These are phyloP conservation scores for Singerocomus rubriflavus DNA, from an alignment of 1,284 basidiomycete genomes.

Conservation along the genomic window DNA sequence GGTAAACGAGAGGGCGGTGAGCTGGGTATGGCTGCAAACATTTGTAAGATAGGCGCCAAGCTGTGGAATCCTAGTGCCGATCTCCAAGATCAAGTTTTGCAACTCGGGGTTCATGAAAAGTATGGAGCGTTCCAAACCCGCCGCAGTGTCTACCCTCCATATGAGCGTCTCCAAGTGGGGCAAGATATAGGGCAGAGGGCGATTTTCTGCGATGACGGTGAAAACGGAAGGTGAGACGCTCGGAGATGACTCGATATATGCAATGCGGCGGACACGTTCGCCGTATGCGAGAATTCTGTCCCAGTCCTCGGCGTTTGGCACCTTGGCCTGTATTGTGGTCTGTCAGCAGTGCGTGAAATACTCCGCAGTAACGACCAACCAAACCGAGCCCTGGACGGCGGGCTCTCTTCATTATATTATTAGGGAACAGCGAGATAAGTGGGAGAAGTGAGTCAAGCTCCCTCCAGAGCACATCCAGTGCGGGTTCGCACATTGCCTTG, in stretches of 20 bases:
- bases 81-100: slow-evolving; percentile 57
- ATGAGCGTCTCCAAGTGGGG: slow-evolving; percentile 64
- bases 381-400: slow-evolving; percentile 70
- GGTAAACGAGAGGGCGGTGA: slow-evolving; percentile 64
- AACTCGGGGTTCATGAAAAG: slow-evolving; percentile 64
- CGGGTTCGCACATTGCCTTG: slow-evolving; percentile 65
- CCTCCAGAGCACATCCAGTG: slow-evolving; percentile 68
- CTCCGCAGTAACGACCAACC: slow-evolving; percentile 44
- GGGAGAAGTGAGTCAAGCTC: slow-evolving; percentile 74
- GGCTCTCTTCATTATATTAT: slow-evolving; percentile 59
- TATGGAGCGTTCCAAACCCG: slow-evolving; percentile 58
- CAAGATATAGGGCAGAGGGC: slow-evolving; percentile 60
- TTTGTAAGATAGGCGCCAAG: slow-evolving; percentile 60
- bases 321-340: slow-evolving; percentile 44
- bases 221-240: slow-evolving; percentile 63
- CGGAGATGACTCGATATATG: slow-evolving; percentile 65
- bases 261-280: slow-evolving; percentile 59
- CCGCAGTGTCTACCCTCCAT: slow-evolving; percentile 66
- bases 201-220: slow-evolving; percentile 57
- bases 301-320: slow-evolving; percentile 66
- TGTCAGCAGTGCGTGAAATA: slow-evolving; percentile 9
- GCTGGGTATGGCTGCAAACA: slow-evolving; percentile 55
- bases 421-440: slow-evolving; percentile 66
- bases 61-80: slow-evolving; percentile 53
- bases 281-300: slow-evolving; percentile 58